These are phyloP conservation scores for Phyllosticta citrichinensis DNA, from an alignment of 2,329 filamentous ascomycete genomes.

Conservation along the genomic window DNA sequence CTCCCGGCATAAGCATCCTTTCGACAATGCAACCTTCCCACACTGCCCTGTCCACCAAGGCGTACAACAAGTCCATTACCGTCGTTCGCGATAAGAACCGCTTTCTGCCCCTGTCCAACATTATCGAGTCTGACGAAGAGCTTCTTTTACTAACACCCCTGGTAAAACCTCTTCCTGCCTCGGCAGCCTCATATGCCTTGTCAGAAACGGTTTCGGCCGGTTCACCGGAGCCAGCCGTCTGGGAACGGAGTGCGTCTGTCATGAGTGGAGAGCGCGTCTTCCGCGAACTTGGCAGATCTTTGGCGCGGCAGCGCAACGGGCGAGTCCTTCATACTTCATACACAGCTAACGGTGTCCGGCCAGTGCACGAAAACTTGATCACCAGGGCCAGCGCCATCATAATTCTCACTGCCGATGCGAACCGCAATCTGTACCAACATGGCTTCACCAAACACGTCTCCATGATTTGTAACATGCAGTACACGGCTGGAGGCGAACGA, in stretches of 20 bases:
- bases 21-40: constrained; percentile 76
- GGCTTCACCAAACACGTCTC: constrained; percentile 94
- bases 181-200: constrained; percentile 65
- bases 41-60: constrained; percentile 67
- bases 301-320: constrained; percentile 78
- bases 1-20: constrained; percentile 65
- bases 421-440: constrained; percentile 85
- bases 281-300: constrained; percentile 71
- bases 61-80: constrained; percentile 88
- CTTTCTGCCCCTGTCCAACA: constrained; percentile 69
- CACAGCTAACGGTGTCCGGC: constrained; percentile 82
- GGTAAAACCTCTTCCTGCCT: constrained; percentile 86
- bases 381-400: constrained; percentile 80
- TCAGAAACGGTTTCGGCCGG: constrained; percentile 50
- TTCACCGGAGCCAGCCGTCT: constrained; percentile 45
- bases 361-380: constrained; percentile 88
- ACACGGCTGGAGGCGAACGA: constrained; percentile 59
- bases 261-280: constrained; percentile 94
- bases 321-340: constrained; percentile 91
- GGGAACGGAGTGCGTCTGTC: constrained; percentile 51
- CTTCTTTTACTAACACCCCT: constrained; percentile 80
- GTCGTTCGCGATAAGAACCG: constrained; percentile 84
- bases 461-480: constrained; percentile 83
- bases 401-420: constrained; percentile 86
- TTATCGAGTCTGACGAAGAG: constrained; percentile 76